Evolutionary conservation across 2,329 filamentous ascomycete genomes (phyloP).

Genomic region (Diplodia intermedia): DNA sequence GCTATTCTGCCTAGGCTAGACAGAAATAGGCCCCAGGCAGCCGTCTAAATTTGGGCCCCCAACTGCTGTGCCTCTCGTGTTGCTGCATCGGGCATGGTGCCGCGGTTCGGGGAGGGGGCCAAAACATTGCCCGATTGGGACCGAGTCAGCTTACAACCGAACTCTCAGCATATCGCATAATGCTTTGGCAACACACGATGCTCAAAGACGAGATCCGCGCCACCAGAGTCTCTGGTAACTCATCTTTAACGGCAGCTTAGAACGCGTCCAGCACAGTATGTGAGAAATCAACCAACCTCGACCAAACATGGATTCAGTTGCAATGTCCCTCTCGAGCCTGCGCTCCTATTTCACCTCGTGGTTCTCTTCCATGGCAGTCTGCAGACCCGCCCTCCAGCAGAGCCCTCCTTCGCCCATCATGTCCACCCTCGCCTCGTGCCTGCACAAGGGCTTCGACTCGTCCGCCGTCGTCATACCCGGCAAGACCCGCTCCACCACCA

Average conservation of each 20-base stretch:
- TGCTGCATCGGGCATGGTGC: too few species aligned
- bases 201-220: too few species aligned
- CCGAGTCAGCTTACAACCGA: neutral
- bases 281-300: neutral
- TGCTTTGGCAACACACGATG: neutral
- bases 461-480: constrained; percentile 14
- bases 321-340: neutral
- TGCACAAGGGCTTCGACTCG: constrained; percentile 21
- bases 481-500: neutral
- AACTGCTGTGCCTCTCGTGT: too few species aligned
- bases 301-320: neutral
- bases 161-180: neutral
- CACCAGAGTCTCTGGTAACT: neutral
- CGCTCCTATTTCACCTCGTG: neutral
- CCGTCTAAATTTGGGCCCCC: neutral
- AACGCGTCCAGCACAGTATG: neutral
- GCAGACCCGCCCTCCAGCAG: neutral
- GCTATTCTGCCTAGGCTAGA: neutral
- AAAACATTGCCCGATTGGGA: neutral
- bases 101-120: neutral
- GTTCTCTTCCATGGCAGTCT: neutral
- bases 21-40: neutral
- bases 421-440: neutral
- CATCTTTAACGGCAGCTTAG: neutral
- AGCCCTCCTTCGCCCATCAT: neutral